Conservation (phyloP, 805 yeast species). For the Pichia phayaonensis region DNA sequence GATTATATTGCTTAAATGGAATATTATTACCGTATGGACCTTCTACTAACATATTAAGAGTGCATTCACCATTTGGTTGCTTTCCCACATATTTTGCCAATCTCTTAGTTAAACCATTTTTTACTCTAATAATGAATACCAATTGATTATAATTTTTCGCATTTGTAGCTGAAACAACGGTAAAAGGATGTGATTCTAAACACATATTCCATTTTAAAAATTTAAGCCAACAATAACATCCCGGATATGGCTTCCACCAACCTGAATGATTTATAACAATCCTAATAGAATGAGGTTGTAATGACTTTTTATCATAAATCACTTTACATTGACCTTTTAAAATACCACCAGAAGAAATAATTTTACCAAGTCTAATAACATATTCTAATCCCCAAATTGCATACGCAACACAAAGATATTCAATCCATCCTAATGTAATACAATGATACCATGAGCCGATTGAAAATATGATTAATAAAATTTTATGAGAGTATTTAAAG, state of each 20-base stretch:
- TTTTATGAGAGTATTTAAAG: slow-evolving; percentile 38
- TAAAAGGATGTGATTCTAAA: slow-evolving; percentile 68
- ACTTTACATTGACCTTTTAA: slow-evolving; percentile 41
- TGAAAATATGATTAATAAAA: slow-evolving; percentile 34
- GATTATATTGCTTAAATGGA: slow-evolving; percentile 41
- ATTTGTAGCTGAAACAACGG: slow-evolving; percentile 37
- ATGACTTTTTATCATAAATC: slow-evolving; percentile 10
- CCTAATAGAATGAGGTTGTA: slow-evolving; percentile 35
- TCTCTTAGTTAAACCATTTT: slow-evolving; percentile 44
- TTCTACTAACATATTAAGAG: slow-evolving; percentile 41
- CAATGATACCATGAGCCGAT: slow-evolving; percentile 42
- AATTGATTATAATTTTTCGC: slow-evolving; percentile 36
- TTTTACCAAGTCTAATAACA: slow-evolving; percentile 44
- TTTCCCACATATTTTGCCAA: slow-evolving; percentile 28
- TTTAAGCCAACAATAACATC: slow-evolving; percentile 56
- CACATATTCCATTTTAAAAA: slow-evolving; percentile 38
- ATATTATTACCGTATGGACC: slow-evolving; percentile 52
- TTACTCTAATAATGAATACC: slow-evolving; percentile 40
- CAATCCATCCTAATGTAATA: slow-evolving; percentile 40
- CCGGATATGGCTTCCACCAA: slow-evolving; percentile 50
- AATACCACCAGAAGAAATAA: slow-evolving; percentile 52
- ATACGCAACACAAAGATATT: slow-evolving; percentile 44
- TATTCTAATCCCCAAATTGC: slow-evolving; percentile 71
- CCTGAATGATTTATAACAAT: slow-evolving; percentile 44
- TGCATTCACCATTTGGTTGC: slow-evolving; percentile 29